These are phyloP conservation scores for Collybia sordida DNA, from an alignment of 768 basidiomycete species.

Conservation along the genomic window DNA sequence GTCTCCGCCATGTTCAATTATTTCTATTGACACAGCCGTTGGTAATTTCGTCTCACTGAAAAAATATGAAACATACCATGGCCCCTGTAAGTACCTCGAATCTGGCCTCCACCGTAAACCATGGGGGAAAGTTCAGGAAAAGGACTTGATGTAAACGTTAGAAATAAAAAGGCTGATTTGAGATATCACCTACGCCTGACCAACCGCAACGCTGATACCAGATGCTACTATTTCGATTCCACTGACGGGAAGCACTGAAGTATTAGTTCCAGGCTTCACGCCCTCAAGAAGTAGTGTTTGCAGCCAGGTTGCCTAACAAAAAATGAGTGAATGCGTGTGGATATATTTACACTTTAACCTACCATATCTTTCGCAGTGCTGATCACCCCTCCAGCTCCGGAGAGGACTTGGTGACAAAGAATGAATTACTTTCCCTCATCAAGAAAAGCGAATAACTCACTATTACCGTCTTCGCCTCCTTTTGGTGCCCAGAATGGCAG, in stretches of 20 bases:
- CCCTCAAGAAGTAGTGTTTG: conserved; percentile 26
- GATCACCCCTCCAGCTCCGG: conserved; percentile 29
- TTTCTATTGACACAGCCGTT: conserved; percentile 3
- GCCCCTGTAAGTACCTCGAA: conserved; percentile 20
- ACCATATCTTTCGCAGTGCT: conserved; percentile 26
- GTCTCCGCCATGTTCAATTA: conserved; percentile 13
- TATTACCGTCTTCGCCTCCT: conserved; percentile 21
- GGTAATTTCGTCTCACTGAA: neutral
- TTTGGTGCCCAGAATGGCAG: conserved; percentile 17
- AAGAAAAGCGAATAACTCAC: conserved; percentile 4
- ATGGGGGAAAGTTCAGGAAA: conserved; percentile 22
- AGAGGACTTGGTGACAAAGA: conserved; percentile 12
- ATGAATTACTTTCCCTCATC: neutral
- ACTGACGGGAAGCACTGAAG: conserved; percentile 19
- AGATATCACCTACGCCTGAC: neutral
- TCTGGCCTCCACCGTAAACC: conserved; percentile 24
- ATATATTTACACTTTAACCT: neutral
- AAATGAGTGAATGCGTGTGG: neutral
- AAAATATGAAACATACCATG: conserved; percentile 14
- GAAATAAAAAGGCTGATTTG: neutral
- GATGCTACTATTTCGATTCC: neutral
- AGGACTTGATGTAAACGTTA: neutral
- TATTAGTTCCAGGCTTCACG: conserved; percentile 18
- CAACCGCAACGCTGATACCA: neutral
- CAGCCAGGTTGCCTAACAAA: conserved; percentile 25